Base-by-base conservation (phyloP, 805 yeast genomes). In the Candida parachauliodes region DNA sequence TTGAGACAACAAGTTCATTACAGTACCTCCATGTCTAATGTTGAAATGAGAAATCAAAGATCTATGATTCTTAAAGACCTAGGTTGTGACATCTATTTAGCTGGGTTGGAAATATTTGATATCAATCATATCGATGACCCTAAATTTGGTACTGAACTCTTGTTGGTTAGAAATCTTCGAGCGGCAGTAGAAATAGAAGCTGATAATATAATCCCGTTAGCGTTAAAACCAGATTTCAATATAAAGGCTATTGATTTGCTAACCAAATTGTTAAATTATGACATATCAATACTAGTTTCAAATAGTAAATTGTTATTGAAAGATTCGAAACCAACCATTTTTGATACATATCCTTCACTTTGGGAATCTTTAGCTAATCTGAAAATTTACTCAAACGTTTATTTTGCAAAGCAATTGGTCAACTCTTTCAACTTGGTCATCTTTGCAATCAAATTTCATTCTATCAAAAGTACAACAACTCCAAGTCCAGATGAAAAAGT, bases 101-200 rank as follows among this genome's bases (percentile, higher is more conserved):
- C 19, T 20, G 37, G 35, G 9, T 28, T 34, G 3, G 28, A 21
- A 28, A 25, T 15, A n/a, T 18, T 27, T 28, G 25, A 26, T 27
- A 21, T 28, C 2, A 24, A 8, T 14, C 24, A 36, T 9, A 45
- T 51, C 12, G 39, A 46, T 4, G 52, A 51, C 19, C 42, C 57
- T 5, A 48, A 51, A 22, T 52, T 60, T 25, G 59, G 68, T 0
- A 54, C 62, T 6, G 67, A 64, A 23, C 41, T 75, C 8, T 49
- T 72, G 16, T 61, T 60, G 19, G 60, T 62, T 39, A 57, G 72
- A n/a, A 81, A 76, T 39, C 62, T 72, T 3, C 56, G 84, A 43
- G 62, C 68, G 0, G 54, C 74, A 3, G 55, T 77, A 3, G 79
- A 76, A 42, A 62, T 64, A 24, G 65, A 69, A 38, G 54, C 73